Conservation (phyloP, 495 filamentous ascomycete genomes). For the Neurospora intermedia region DNA sequence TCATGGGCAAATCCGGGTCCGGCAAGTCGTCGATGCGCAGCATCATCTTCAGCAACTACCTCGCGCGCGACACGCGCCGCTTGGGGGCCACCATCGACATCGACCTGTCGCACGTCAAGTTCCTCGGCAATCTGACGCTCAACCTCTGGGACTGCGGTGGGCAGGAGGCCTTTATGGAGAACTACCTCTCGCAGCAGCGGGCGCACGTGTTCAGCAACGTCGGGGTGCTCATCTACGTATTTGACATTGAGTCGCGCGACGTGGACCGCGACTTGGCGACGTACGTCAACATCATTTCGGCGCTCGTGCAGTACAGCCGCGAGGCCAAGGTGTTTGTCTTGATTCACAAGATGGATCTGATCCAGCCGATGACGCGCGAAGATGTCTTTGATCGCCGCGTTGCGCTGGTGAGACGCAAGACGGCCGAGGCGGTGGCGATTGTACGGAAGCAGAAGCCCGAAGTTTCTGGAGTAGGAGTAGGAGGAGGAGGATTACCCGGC, state of each 20-base stretch:
- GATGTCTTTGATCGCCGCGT: slow-evolving; percentile 73
- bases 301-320: slow-evolving; percentile 74
- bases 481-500: not conserved
- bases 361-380: slow-evolving; percentile 64
- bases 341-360: slow-evolving; percentile 98
- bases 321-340: slow-evolving; percentile 81
- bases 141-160: slow-evolving; percentile 99
- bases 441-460: slow-evolving; percentile 23
- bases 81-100: slow-evolving; percentile 98
- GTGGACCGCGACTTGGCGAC: slow-evolving; percentile 83
- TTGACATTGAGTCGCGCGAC: slow-evolving; percentile 93
- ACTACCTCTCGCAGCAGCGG: slow-evolving; percentile 87
- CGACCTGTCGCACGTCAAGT: slow-evolving; percentile 94
- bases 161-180: slow-evolving; percentile 97
- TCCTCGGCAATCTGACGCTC: slow-evolving; percentile 90
- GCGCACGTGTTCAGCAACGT: slow-evolving; percentile 94
- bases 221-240: slow-evolving; percentile 96
- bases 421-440: slow-evolving; percentile 51
- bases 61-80: slow-evolving; percentile 88
- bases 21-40: slow-evolving; percentile 98
- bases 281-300: slow-evolving; percentile 76
- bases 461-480: not conserved
- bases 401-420: slow-evolving; percentile 59
- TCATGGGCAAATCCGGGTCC: slow-evolving; percentile 91
- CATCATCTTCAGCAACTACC: slow-evolving; percentile 97